phyloP scores from a whole-genome alignment of 176 grass and related monocot species.

The Elymus sibiricus region DNA sequence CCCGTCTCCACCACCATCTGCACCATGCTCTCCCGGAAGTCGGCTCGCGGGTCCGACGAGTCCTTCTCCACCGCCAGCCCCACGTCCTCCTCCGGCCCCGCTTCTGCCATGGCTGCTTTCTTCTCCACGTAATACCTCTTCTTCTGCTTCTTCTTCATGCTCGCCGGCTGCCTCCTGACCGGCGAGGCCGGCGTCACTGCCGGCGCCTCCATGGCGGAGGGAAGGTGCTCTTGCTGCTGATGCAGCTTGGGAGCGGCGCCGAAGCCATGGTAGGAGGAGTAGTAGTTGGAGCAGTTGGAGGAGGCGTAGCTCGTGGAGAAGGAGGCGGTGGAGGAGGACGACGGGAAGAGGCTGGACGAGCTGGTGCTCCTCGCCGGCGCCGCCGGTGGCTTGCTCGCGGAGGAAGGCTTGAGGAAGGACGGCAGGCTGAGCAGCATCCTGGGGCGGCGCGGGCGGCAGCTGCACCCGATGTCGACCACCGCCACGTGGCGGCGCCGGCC shows the following conservation, averaged over 20 bases:
- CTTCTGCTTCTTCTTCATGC: constrained; percentile 16
- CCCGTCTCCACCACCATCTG: constrained; percentile 97
- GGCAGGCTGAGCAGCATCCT: constrained; percentile 36
- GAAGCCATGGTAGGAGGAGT: neutral
- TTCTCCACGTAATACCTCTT: neutral
- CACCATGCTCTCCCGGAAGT: constrained; percentile 90
- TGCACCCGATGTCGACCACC: constrained; percentile 47
- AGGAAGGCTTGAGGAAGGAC: constrained; percentile 37
- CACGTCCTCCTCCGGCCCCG: neutral
- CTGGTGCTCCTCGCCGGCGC: neutral
- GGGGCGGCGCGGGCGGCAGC: constrained; percentile 41
- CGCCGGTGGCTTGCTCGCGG: neutral
- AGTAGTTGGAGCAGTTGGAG: constrained; percentile 22
- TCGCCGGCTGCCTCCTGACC: neutral
- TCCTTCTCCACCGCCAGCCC: constrained; percentile 98
- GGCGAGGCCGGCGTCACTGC: neutral
- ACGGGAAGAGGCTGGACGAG: constrained; percentile 4
- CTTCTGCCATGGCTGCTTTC: neutral
- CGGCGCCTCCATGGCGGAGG: neutral
- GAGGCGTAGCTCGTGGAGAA: constrained; percentile 32
- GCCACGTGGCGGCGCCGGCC: constrained; percentile 38
- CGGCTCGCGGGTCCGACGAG: constrained; percentile 73
- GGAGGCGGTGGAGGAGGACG: constrained; percentile 32
- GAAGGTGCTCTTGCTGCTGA: neutral
- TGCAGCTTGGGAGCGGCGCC: neutral